phyloP scores from a whole-genome alignment of 441 rosid genomes.

The Pelargonium citronellum region DNA sequence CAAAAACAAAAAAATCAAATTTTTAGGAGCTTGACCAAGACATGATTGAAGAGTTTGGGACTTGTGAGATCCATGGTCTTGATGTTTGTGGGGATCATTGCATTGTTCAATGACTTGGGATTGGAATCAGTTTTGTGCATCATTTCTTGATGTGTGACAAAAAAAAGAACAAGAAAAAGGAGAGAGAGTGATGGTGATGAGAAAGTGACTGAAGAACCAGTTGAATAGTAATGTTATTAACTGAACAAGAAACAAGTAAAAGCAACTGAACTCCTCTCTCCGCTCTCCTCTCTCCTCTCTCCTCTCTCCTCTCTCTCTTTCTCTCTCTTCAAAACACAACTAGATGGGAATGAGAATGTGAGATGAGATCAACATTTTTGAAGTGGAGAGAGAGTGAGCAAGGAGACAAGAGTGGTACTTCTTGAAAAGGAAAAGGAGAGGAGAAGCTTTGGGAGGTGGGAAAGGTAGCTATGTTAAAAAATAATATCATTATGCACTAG shows the following conservation, averaged over 20 bases:
- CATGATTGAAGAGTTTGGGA: slow-evolving; percentile 40
- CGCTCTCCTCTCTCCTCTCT: no score
- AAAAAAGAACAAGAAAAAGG: no score
- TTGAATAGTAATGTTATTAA: slow-evolving; percentile 12
- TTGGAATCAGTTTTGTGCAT: no score
- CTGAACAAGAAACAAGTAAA: no score
- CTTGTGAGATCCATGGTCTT: slow-evolving; percentile 52
- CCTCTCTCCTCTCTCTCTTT: no score
- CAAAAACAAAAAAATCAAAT: slow-evolving; percentile 17
- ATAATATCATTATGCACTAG: no score
- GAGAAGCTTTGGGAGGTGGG: slow-evolving; percentile 27
- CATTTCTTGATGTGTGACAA: no score
- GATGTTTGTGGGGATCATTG: slow-evolving; percentile 7
- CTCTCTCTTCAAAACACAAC: no score
- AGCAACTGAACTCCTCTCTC: no score
- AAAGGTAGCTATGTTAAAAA: not conserved
- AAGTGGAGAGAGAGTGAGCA: slow-evolving; percentile 11
- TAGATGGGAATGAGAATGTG: not conserved
- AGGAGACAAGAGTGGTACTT: slow-evolving; percentile 34
- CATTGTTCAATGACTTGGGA: no score
- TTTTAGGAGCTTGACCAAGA: slow-evolving; percentile 34
- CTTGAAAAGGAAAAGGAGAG: slow-evolving; percentile 29
- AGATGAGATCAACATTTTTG: not conserved
- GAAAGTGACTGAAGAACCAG: slow-evolving; percentile 31
- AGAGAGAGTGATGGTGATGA: slow-evolving; percentile 11